A percentile compares a stretch with the other conserved stretches of the same genome.
phyloP scores from a whole-genome alignment of 345 rosid species.

The Pugionium cornutum region DNA sequence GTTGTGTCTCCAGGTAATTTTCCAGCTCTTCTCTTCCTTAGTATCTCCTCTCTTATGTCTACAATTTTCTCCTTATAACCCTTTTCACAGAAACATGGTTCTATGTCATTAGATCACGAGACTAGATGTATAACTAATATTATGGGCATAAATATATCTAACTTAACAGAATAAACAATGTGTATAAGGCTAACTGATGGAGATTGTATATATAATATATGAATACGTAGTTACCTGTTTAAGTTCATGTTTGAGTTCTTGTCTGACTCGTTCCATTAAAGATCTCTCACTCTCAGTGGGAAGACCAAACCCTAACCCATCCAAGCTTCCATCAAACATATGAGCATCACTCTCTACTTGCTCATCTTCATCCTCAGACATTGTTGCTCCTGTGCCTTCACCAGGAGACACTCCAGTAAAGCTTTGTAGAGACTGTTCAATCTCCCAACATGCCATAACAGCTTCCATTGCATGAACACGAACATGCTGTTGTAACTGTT shows the following conservation, averaged over 20 bases:
- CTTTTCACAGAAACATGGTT: constrained; percentile 35
- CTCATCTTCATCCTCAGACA: constrained; percentile 99
- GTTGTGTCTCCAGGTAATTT: constrained; percentile 97
- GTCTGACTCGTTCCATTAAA: constrained; percentile 95
- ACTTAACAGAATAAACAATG: too few relatives aligned
- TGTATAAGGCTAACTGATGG: neutral
- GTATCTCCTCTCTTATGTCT: constrained; percentile 92
- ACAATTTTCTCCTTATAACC: constrained; percentile 94
- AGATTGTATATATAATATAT: too few relatives aligned
- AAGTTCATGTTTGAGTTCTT: constrained; percentile 88
- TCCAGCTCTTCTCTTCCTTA: constrained; percentile 96
- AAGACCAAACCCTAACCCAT: constrained; percentile 79
- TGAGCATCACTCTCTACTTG: constrained; percentile 74
- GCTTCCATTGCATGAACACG: constrained; percentile 99
- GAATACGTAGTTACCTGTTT: constrained; percentile 59
- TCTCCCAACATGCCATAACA: constrained; percentile 99
- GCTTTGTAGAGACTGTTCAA: constrained; percentile 93
- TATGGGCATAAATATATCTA: too few relatives aligned
- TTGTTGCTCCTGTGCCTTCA: constrained; percentile 98
- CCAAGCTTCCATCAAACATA: constrained; percentile 49
- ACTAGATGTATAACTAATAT: too few relatives aligned
- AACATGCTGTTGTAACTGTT: constrained; percentile 95
- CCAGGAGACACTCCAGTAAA: constrained; percentile 97
- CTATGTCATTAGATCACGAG: constrained; percentile 1
- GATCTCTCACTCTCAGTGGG: constrained; percentile 97